Evolutionary conservation across 2,329 filamentous ascomycete species (phyloP), one percentile per base, ranked within the genome.

Genomic region (Xylariaceae sp.): DNA sequence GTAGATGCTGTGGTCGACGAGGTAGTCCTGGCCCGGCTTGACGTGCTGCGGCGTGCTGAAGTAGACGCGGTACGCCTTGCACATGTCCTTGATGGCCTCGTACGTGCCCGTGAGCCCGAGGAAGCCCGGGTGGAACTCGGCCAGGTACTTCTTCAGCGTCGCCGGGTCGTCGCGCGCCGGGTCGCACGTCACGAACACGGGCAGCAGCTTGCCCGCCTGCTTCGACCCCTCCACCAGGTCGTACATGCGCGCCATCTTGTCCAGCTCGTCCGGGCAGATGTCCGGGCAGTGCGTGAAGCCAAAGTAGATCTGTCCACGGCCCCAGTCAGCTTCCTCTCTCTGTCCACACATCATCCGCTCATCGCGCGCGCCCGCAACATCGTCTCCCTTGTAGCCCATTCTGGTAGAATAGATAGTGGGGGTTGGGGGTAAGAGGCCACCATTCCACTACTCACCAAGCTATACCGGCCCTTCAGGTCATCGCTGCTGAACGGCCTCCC

Each of bases 1-100:
- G 70, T 98, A 98, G 49, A 98, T 98, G 60, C 88, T 95, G 66
- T 98, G 92, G 60, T 98, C 92, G 10, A 98, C 92, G 50, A 98
- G 63, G 58, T 98, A 98, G 61, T 98, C 92, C 68, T 95, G 84
- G 1, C 90, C 92, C 1, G 88, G 83, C 68, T 89, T 83, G 36
- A 96, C 85, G 43, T 88, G 75, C 49, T 77, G 70, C 21, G 92
- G 92, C 30, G 92, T 98, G 55, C 84, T 92, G 54, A 98, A 98
- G 65, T 98, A 98, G 35, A 98, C 92, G 14, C 92, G 74, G 61
- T 96, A 98, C 46, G 82, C 82, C 68, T 94, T 96, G 71, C 92
- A 98, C 36, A 93, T 80, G 44, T 82, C 72, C 70, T 94, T 95
- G 54, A 96, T 83, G 64, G 94, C 78, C 44, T 95, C 84, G 64